phyloP scores from a whole-genome alignment of 495 filamentous ascomycete species.

The Niebla homalea region DNA sequence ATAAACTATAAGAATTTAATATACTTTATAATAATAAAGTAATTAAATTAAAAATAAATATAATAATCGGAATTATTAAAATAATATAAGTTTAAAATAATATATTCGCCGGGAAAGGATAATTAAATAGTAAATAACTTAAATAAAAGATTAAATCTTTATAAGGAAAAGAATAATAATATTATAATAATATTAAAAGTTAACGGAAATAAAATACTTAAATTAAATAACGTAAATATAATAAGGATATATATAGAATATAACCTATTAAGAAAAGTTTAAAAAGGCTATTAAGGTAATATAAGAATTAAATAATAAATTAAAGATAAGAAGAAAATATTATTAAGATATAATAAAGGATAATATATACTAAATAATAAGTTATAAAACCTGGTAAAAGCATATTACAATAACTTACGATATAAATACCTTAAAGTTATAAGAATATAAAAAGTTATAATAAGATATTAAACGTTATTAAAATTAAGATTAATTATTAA shows the following conservation, averaged over 20 bases:
- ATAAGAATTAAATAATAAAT: not conserved
- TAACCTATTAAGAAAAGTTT: not conserved
- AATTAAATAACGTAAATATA: not conserved
- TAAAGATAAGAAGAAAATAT: not conserved
- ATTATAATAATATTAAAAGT: not conserved
- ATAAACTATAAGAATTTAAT: no score
- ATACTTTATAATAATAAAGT: no score
- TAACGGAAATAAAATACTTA: not conserved
- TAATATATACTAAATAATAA: not conserved
- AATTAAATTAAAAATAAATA: no score
- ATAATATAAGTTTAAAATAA: no score
- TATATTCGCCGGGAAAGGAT: no score
- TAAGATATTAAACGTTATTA: no score
- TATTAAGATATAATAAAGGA: not conserved
- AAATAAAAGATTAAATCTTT: constrained; percentile 2
- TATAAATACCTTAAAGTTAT: no score
- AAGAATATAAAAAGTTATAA: no score
- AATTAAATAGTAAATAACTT: no score
- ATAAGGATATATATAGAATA: not conserved
- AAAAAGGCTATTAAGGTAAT: not conserved
- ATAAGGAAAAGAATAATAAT: not conserved
- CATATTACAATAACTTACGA: constrained; percentile 4
- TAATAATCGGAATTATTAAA: no score
- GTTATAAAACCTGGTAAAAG: not conserved
- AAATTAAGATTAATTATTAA: no score